Evolutionary conservation across 2,329 filamentous ascomycete genomes (phyloP).

Genomic region (Bipolaris bicolor): DNA sequence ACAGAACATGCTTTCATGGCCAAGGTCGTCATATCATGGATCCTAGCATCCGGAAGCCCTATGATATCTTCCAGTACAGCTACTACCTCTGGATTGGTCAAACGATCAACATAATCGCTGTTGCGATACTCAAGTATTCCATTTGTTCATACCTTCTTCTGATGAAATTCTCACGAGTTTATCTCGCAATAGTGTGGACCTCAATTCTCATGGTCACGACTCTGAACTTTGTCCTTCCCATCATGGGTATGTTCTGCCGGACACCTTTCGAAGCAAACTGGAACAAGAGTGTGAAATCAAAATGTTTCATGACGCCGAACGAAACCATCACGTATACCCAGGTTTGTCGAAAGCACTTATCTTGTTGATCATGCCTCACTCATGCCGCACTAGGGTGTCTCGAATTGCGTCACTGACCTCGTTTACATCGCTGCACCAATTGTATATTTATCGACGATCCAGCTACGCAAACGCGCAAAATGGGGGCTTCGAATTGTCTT

Average conservation of each 20-base stretch:
- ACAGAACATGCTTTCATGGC: slow-evolving; percentile 20
- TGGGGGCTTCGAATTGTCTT: slow-evolving; percentile 38
- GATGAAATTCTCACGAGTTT: slow-evolving; percentile 31
- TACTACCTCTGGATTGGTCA: slow-evolving; percentile 32
- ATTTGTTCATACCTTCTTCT: slow-evolving; percentile 38
- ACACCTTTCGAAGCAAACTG: slow-evolving; percentile 39
- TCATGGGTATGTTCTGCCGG: slow-evolving; percentile 27
- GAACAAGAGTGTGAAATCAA: slow-evolving; percentile 26
- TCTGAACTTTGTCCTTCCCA: slow-evolving; percentile 32
- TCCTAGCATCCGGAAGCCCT: slow-evolving; percentile 25
- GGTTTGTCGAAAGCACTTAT: slow-evolving; percentile 7
- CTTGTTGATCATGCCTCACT: slow-evolving; percentile 3
- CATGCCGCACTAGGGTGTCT: slow-evolving; percentile 23
- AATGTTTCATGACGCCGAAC: slow-evolving; percentile 29
- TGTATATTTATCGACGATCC: slow-evolving; percentile 33
- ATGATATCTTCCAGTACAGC: slow-evolving; percentile 26
- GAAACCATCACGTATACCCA: background rate
- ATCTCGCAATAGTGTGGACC: slow-evolving; percentile 30
- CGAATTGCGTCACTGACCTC: slow-evolving; percentile 37
- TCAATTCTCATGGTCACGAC: slow-evolving; percentile 33
- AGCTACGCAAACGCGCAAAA: slow-evolving; percentile 33
- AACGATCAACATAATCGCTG: slow-evolving; percentile 33
- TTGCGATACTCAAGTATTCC: slow-evolving; percentile 33
- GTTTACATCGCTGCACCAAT: slow-evolving; percentile 37
- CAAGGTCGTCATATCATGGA: slow-evolving; percentile 34